phyloP scores from a whole-genome alignment of 177 flowering plant species.

The Vitis hybrid region DNA sequence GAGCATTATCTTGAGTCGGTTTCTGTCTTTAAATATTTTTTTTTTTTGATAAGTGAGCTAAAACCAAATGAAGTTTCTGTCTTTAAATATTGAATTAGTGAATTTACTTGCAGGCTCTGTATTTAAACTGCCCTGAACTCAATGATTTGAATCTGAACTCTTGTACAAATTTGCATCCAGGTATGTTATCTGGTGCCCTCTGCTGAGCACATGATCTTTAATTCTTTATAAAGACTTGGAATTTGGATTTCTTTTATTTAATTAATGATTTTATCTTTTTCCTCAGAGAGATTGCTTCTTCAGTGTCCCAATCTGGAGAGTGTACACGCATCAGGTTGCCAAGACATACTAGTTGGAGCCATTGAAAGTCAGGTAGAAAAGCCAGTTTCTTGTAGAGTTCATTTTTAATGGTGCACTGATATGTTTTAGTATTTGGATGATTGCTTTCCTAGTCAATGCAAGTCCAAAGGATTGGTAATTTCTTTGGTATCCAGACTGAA shows the following conservation, averaged over 20 bases:
- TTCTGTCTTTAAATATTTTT: constrained; percentile 8
- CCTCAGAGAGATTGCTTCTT: constrained; percentile 72
- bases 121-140: constrained; percentile 84
- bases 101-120: constrained; percentile 71
- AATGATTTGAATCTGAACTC: constrained; percentile 82
- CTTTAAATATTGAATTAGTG: constrained; percentile 8
- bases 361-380: constrained; percentile 64
- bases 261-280: background rate
- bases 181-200: constrained; percentile 28
- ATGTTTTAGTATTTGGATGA: no score
- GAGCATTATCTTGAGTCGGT: background rate
- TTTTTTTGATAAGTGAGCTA: no score
- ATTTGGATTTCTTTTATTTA: background rate
- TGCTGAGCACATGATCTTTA: background rate
- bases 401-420: no score
- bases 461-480: no score
- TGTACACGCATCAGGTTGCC: constrained; percentile 91
- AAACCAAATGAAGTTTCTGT: no score
- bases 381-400: no score
- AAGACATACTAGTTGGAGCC: constrained; percentile 50
- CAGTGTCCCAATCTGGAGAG: constrained; percentile 79
- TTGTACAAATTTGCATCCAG: constrained; percentile 86
- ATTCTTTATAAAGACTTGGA: background rate
- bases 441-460: no score
- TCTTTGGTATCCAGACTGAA: no score